These are phyloP conservation scores for Clarireedia hainanense DNA, from an alignment of 2,329 filamentous ascomycete genomes.

Conservation along the genomic window DNA sequence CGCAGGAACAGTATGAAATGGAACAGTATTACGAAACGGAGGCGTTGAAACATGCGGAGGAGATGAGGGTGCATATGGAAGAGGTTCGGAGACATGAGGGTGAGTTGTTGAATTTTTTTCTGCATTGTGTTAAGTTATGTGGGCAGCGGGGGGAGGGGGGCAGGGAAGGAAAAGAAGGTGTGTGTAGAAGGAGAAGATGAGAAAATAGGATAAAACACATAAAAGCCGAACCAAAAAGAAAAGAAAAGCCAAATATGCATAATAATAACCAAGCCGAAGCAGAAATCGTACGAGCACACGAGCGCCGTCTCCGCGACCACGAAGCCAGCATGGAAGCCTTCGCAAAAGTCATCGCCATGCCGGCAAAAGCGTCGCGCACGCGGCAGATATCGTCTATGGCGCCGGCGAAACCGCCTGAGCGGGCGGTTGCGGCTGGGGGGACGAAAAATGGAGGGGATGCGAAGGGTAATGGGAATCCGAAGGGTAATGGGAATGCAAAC, in stretches of 20 bases:
- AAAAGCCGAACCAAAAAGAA: no score
- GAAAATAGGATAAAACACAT: no score
- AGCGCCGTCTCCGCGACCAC: constrained; percentile 20
- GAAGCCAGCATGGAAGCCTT: constrained; percentile 27
- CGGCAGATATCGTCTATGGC: constrained; percentile 22
- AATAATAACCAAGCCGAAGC: not conserved
- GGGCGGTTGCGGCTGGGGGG: not conserved
- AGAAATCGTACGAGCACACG: constrained; percentile 19
- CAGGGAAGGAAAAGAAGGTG: not conserved
- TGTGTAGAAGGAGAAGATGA: not conserved
- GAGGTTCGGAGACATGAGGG: constrained; percentile 26
- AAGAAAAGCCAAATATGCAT: not conserved
- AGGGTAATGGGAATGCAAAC: not conserved
- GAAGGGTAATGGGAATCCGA: not conserved
- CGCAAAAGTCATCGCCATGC: constrained; percentile 28
- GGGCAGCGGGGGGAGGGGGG: no score
- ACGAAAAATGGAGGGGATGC: not conserved
- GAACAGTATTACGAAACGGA: constrained; percentile 28
- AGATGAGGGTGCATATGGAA: constrained; percentile 25
- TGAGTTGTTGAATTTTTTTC: not conserved
- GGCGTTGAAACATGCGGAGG: constrained; percentile 26
- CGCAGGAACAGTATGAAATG: constrained; percentile 29
- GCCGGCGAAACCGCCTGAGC: constrained; percentile 1
- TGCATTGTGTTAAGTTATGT: not conserved
- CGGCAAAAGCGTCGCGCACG: constrained; percentile 20